Conservation (phyloP, 768 basidiomycete genomes). For the Calocybe cyanea region DNA sequence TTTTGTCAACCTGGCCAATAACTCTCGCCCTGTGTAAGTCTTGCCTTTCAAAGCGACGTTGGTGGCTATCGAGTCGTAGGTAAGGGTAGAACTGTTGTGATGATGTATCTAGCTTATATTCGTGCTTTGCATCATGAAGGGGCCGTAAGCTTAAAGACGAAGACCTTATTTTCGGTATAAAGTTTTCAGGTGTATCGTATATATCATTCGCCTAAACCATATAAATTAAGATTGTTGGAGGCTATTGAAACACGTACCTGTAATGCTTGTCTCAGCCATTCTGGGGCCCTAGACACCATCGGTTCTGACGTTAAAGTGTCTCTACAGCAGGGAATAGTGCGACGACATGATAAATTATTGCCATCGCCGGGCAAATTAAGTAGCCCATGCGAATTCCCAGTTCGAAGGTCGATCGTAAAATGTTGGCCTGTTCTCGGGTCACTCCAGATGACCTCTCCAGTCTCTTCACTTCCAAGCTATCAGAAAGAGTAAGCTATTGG, state of each 20-base stretch:
- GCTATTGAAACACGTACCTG: constrained; percentile 33
- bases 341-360: constrained; percentile 15
- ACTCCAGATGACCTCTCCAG: constrained; percentile 47
- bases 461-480: constrained; percentile 19
- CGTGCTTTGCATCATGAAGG: too few species aligned
- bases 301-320: neutral
- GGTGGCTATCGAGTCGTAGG: constrained; percentile 11
- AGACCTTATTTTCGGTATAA: constrained; percentile 35
- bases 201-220: constrained; percentile 48
- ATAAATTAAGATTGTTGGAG: neutral
- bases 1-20: constrained; percentile 84
- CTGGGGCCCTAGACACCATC: constrained; percentile 31
- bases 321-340: constrained; percentile 21
- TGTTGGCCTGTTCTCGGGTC: constrained; percentile 59
- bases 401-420: constrained; percentile 62
- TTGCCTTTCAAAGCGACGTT: constrained; percentile 43
- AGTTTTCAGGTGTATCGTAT: constrained; percentile 46
- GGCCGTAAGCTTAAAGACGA: constrained; percentile 3
- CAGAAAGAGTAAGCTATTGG: neutral
- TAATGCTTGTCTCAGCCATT: constrained; percentile 64
- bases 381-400: constrained; percentile 59
- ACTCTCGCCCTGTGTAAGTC: constrained; percentile 57
- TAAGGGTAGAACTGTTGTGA: constrained; percentile 5
- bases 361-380: constrained; percentile 9
- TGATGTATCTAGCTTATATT: neutral